Evolutionary conservation across 768 basidiomycete species (phyloP), one percentile per base, ranked within the genome.

Genomic region (Neoboletus magnificus): DNA sequence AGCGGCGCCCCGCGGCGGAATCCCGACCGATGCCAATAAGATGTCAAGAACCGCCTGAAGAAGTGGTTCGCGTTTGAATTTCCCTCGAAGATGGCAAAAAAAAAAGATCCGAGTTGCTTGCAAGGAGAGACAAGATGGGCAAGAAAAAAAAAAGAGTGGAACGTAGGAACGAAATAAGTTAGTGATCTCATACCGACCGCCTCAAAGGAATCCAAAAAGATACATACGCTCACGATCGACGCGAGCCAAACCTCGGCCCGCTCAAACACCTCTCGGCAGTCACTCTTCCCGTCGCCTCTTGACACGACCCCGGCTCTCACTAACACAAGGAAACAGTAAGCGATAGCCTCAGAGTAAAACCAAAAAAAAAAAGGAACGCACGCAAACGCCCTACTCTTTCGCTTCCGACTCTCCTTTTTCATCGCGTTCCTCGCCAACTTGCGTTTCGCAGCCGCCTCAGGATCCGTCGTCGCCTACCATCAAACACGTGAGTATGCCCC

Each of bases 401-500:
- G 75, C 69, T 95, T 95, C 66, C 86, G 79, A 60, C 88, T 88
- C 62, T 91, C 91, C 72, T 92, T 93, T 76, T 95, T 95, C 62
- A 82, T 77, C 11, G 70, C 71, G 58, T 91, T 91, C 59, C 84
- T 74, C 60, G 87, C 86, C 53, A 82, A 65, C 70, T 89, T 93
- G 55, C 90, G 76, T 68, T 81, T 86, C 16, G 91, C 89, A 23
- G 89, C 86, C 1, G 79, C 83, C 62, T 87, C 82, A 0, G 94
- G 93, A 62, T 93, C 79, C 0, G 79, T 82, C 8, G 87, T 79
- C 11, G 76, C 82, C 77, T 91, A 74, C n/a, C n/a, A 76, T 59
- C 50, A n/a, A 10, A 0, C 1, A 37, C 7, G 11, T 45, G 11
- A 29, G 44, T 11, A 10, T 18, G 41, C 11, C 18, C n/a, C n/a